Base-by-base conservation (phyloP, 2,329 filamentous ascomycete species). In the Xylariaceae sp. region DNA sequence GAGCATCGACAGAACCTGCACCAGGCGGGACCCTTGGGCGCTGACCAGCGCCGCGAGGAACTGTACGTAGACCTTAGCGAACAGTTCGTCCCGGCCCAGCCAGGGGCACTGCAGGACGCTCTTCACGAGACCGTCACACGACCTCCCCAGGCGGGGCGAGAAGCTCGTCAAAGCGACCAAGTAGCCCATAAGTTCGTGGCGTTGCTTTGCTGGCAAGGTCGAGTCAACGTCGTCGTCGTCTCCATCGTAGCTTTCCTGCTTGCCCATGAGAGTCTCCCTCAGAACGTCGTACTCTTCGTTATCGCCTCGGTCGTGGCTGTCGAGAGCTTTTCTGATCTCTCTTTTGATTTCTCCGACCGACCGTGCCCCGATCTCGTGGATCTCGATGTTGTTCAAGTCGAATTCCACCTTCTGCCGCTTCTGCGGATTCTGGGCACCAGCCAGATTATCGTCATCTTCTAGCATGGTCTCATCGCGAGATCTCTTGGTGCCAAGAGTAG, bases 21-120 rank as follows among this genome's bases (percentile, higher is more conserved):
- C 72, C 21, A 93, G 73, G 58, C 86, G 93, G 11, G 76, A 79
- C 28, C 84, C 81, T 51, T 95, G 86, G 1, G 88, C 83, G 39
- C 85, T 93, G 33, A 88, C 77, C 29, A 98, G 64, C 23, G 79
- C 77, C 13, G 75, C 74, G 16, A 86, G 61, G 46, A 86, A 82
- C 49, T 78, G 70, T 35, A 72, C 68, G 52, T 84, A 88, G 32
- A 76, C 72, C 46, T 75, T 74, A 36, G 77, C 68, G 51, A 86
- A 86, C 22, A 68, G 64, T 18, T 76, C 71, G 40, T 81, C 76
- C 36, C 77, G 70, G 8, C 75, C 77, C 22, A 80, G 61, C 79
- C 79, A 83, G 21, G 72, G 70, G 51, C 72, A 77, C 33, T 65
- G 61, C n/a, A 83, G 59, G 7, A 82, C 63, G 32, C 64, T 66